Evolutionary conservation across 306 rosid genomes (phyloP), one percentile per base, ranked within the genome.

Genomic region (Acacia crassicarpa): DNA sequence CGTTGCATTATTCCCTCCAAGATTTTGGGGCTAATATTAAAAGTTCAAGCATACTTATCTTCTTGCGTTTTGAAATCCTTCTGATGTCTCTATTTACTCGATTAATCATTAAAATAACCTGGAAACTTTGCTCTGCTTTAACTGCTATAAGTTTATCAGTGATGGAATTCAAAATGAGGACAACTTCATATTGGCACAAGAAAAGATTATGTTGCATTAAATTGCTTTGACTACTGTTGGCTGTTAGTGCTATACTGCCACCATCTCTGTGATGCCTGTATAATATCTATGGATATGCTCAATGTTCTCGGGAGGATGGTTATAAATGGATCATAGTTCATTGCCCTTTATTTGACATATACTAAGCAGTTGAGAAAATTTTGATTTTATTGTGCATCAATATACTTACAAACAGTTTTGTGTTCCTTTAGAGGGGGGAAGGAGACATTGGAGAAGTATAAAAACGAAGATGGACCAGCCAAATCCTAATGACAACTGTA

Each of bases 401-500:
- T 69, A 56, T 78, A 44, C 79, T 67, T 63, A 48, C 45, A 30
- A 43, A 68, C 15, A 41, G 13, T 22, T 25, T 49, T 59, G 48
- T 78, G 41, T 40, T 19, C 45, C 43, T 84, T 87, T 70, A 80
- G 92, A 76, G 69, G 78, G 71, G 8, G 51, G 44, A 77, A 76
- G 62, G 38, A 56, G 58, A 83, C 75, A 48, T 59, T 63, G 74
- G 58, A 44, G 74, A 32, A 66, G 32, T 49, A 74, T 76, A 79
- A 71, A 35, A 56, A 62, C 53, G 32, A 69, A 77, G 77, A 95
- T 95, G 99, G 84, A 87, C 68, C 94, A 89, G 81, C 83, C 81
- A 11, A 83, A 89, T 84, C 94, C 81, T 61, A 90, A 81, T 77
- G 84, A 85, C 77, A 87, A 75, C 66, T 86, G 84, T 56, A 91